These are phyloP conservation scores for Pseudocercospora pini-densiflorae DNA, from an alignment of 2,329 filamentous ascomycete genomes.

Conservation along the genomic window DNA sequence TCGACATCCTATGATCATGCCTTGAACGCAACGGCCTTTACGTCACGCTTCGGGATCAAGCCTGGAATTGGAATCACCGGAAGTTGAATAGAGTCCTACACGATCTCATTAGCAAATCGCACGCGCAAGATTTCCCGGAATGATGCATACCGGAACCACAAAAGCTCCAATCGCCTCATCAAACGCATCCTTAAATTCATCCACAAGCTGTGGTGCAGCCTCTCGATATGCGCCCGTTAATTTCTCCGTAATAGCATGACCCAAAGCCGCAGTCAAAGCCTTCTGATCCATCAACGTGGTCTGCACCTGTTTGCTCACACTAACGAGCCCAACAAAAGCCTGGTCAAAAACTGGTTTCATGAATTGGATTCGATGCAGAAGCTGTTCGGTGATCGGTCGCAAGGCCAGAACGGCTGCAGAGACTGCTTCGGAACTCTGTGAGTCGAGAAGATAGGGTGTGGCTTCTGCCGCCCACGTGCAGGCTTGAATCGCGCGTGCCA, in stretches of 20 bases:
- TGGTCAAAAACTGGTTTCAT: slow-evolving; percentile 7
- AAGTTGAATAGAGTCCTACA: neutral
- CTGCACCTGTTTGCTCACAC: slow-evolving; percentile 12
- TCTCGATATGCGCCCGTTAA: slow-evolving; percentile 9
- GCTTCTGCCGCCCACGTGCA: neutral
- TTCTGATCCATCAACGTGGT: slow-evolving; percentile 15
- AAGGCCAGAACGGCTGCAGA: slow-evolving; percentile 6
- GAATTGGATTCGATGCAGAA: neutral
- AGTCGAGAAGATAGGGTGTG: neutral
- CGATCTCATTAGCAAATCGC: neutral
- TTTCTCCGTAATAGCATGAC: slow-evolving; percentile 8
- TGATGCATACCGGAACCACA: slow-evolving; percentile 4
- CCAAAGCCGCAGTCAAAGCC: slow-evolving; percentile 10
- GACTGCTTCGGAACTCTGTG: neutral
- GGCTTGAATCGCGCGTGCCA: slow-evolving; percentile 4
- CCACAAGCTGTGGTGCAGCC: slow-evolving; percentile 5
- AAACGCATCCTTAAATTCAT: slow-evolving; percentile 7
- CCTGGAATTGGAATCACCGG: slow-evolving; percentile 2
- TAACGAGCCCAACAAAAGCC: slow-evolving; percentile 5
- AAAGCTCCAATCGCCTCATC: slow-evolving; percentile 14
- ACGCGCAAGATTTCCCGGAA: too few species aligned
- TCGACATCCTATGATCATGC: neutral
- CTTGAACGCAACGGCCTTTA: neutral
- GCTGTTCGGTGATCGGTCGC: neutral
- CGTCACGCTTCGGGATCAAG: neutral